These are phyloP conservation scores for Saksenaea vasiformis DNA, from an alignment of 371 early-diverging fungal species.

Conservation along the genomic window DNA sequence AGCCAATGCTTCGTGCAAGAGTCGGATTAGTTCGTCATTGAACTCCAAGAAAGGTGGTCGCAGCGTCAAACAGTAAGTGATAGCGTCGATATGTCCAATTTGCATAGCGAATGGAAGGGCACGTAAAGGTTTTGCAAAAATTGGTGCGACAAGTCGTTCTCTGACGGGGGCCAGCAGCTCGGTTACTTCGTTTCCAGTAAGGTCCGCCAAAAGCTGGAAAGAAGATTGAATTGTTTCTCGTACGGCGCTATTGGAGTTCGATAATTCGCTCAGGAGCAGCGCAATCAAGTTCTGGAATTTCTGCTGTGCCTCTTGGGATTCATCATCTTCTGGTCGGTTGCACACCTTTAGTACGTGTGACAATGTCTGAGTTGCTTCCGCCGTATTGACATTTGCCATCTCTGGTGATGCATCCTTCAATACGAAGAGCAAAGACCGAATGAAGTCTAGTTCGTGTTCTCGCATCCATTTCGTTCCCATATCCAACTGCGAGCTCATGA, in stretches of 20 bases:
- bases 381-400: slow-evolving; percentile 74
- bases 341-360: slow-evolving; percentile 82
- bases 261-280: slow-evolving; percentile 87
- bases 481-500: slow-evolving; percentile 79
- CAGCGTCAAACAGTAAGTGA: slow-evolving; percentile 93
- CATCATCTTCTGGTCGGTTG: slow-evolving; percentile 70
- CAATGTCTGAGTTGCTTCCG: slow-evolving; percentile 77
- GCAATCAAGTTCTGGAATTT: slow-evolving; percentile 76
- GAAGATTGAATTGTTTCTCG: slow-evolving; percentile 88
- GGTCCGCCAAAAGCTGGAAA: slow-evolving; percentile 78
- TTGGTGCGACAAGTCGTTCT: slow-evolving; percentile 89
- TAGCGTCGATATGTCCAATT: slow-evolving; percentile 97
- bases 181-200: slow-evolving; percentile 79
- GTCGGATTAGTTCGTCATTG: slow-evolving; percentile 88
- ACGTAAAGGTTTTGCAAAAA: slow-evolving; percentile 96
- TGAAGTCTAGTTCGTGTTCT: slow-evolving; percentile 91
- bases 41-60: slow-evolving; percentile 89
- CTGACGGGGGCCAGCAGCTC: slow-evolving; percentile 84
- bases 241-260: slow-evolving; percentile 88
- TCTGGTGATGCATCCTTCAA: slow-evolving; percentile 91
- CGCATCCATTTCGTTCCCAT: slow-evolving; percentile 90
- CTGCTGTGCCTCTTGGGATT: slow-evolving; percentile 56
- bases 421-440: slow-evolving; percentile 89
- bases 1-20: slow-evolving; percentile 92
- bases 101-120: slow-evolving; percentile 96